Percentiles rank a stretch among this genome's conserved stretches.
Conservation (phyloP, 768 basidiomycete genomes). For the Nidularia pulvinata region DNA sequence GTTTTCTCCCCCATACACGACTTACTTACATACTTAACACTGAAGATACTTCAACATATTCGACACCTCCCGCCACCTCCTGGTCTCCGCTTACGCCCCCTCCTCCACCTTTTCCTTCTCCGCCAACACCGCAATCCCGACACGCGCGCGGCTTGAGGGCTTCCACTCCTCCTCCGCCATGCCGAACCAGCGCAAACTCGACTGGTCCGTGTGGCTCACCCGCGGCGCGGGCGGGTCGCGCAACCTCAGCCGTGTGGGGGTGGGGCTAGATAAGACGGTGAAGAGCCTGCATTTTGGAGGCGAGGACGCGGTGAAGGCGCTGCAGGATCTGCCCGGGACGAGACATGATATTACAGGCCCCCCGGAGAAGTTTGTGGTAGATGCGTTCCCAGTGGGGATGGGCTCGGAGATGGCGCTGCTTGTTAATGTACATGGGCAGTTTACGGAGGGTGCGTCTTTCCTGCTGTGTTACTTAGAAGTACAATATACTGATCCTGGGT, state of each 20-base stretch:
- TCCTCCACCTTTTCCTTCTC: slow-evolving; percentile 92
- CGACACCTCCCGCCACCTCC: slow-evolving; percentile 69
- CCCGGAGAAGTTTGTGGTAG: slow-evolving; percentile 83
- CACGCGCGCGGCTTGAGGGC: slow-evolving; percentile 74
- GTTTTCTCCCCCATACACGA: neutral
- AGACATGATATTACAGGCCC: slow-evolving; percentile 81
- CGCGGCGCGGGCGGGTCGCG: slow-evolving; percentile 63
- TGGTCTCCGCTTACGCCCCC: slow-evolving; percentile 78
- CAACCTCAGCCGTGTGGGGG: slow-evolving; percentile 70
- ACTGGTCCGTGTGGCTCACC: slow-evolving; percentile 73
- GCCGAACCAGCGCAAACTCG: slow-evolving; percentile 83
- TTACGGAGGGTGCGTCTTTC: slow-evolving; percentile 74
- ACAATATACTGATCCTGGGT: neutral
- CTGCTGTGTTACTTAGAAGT: neutral
- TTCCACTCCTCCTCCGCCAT: slow-evolving; percentile 60
- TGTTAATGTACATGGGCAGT: slow-evolving; percentile 85
- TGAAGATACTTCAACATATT: slow-evolving; percentile 82
- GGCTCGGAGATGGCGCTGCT: slow-evolving; percentile 65
- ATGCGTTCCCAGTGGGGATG: slow-evolving; percentile 77
- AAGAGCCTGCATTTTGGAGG: slow-evolving; percentile 73
- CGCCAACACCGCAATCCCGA: slow-evolving; percentile 80
- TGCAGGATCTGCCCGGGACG: slow-evolving; percentile 71
- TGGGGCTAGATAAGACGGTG: slow-evolving; percentile 60
- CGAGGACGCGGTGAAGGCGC: slow-evolving; percentile 58
- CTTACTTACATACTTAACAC: slow-evolving; percentile 4